Evolutionary conservation across 805 yeast genomes (phyloP), one percentile per base, ranked within the genome.

Genomic region (Wickerhamiella parazyma): DNA sequence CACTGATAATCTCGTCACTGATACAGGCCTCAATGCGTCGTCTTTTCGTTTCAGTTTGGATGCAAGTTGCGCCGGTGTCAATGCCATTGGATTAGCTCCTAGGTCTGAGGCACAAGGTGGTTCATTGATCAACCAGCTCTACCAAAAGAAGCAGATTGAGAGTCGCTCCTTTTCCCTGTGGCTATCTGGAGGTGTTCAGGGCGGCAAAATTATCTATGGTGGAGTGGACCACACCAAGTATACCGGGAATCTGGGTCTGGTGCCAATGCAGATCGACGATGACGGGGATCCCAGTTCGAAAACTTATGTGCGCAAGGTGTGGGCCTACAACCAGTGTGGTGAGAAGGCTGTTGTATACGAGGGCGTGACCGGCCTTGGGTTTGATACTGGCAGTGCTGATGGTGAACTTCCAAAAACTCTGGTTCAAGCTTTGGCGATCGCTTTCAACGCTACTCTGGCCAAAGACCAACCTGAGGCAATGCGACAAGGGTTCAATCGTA

Each of bases 121-220:
- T n/a, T n/a, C n/a, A n/a, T n/a, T 25, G 4, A 25, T 25, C 29
- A 25, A 25, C n/a, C 29, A 25, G 29, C 29, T 25, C 10, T 25
- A 25, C 29, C 29, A 12, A 8, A 25, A 6, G 5, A 11, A 11
- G 12, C 29, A 25, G 29, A 71, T 70, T 49, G 55, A 60, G 39
- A 55, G 60, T 35, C 52, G 49, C 19, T 65, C 71, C 11, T 73
- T 69, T 58, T 71, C 76, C 21, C 58, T 73, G 45, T 72, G 64
- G 58, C 59, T 71, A 49, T 61, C 66, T 47, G 56, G 58, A n/a
- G 43, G 51, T 4, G 49, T 55, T 24, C 55, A 67, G 5, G 37
- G 40, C 16, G 73, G 73, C n/a, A 42, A 58, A 3, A 46, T 69
- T 16, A 55, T 69, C 36, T 68, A 67, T 48, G 72, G 73, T 16